A percentile compares a stretch with the other conserved stretches of the same genome.
phyloP scores from a whole-genome alignment of 768 basidiomycete species.

The Cystoderma amianthinum region DNA sequence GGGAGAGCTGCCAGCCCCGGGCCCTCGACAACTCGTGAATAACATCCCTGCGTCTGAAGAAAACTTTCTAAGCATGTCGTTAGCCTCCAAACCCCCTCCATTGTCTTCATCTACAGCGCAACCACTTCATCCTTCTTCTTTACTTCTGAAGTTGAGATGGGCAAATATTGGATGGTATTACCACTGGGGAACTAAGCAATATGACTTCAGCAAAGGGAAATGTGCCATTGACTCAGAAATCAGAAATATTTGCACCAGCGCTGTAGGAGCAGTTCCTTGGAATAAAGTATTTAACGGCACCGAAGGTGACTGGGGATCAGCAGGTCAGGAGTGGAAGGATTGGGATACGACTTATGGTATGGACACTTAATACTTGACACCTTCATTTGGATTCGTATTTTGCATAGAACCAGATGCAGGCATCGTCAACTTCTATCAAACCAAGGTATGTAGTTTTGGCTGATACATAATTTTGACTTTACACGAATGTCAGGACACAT shows the following conservation, averaged over 20 bases:
- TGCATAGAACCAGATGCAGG: constrained; percentile 86
- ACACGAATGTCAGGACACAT: constrained; percentile 54
- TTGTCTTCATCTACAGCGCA: constrained; percentile 58
- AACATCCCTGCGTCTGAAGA: constrained; percentile 62
- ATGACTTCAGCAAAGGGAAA: constrained; percentile 75
- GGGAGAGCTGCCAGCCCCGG: constrained; percentile 20
- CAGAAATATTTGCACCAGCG: constrained; percentile 49
- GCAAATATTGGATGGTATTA: constrained; percentile 95
- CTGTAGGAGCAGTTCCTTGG: constrained; percentile 70
- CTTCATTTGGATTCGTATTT: background rate
- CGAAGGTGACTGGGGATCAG: constrained; percentile 42
- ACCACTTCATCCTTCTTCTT: constrained; percentile 40
- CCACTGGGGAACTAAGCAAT: constrained; percentile 95
- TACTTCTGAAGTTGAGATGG: constrained; percentile 84
- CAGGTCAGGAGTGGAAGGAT: constrained; percentile 54
- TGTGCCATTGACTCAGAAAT: constrained; percentile 55
- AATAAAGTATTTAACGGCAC: constrained; percentile 41
- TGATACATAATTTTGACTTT: background rate
- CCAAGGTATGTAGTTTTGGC: constrained; percentile 33
- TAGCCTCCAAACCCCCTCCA: constrained; percentile 52
- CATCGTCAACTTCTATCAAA: constrained; percentile 94
- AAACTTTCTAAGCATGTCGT: constrained; percentile 45
- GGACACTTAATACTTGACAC: background rate
- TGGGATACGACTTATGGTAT: constrained; percentile 81
- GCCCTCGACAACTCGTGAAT: constrained; percentile 62